Base-by-base conservation (phyloP, 1,139 yeast species). In the Debaryomycetaceae sp. region DNA sequence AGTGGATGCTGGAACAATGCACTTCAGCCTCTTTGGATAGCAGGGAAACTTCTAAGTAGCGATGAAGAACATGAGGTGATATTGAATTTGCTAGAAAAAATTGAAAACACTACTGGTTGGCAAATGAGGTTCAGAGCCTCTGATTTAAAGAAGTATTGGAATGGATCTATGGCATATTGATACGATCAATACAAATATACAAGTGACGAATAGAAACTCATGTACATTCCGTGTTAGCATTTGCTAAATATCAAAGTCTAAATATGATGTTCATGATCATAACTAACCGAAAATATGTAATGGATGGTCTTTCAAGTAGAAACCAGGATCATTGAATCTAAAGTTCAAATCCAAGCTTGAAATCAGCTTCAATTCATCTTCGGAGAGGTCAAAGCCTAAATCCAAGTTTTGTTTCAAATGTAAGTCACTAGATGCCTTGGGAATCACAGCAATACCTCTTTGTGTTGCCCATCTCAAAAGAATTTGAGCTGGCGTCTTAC, bases 321-420 rank as follows among this genome's bases (percentile, higher is more conserved):
- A 35, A 5, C 42, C 45, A n/a, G 45, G 45, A 22, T 42, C 42
- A 36, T 42, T 42, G 39, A 42, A 42, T 24, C 45, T 38, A 22
- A 42, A 42, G n/a, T 30, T 35, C 27, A 39, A 17, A 22, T 42
- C 39, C 37, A 42, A 42, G 6, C 20, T 34, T 11, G 33, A 23
- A n/a, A 42, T 42, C 8, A 8, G 8, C n/a, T 34, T 8, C 8
- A 34, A 9, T 34, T 34, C 37, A 30, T 67, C 74, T 0, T 54
- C 59, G 0, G 75, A 63, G 40, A 85, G 63, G 44, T 75, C 78
- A 55, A 84, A 80, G 50, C 62, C 70, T 6, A 79, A 76, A 22
- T 69, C 65, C 36, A 78, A 54, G 57, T 69, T 69, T 72, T 59
- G 52, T 37, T 48, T 46, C 41, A 69, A 57, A 42, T 73, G 53